Evolutionary conservation across 2,329 filamentous ascomycete species (phyloP), one percentile per base, ranked within the genome.

Genomic region (Aureobasidium sp.): DNA sequence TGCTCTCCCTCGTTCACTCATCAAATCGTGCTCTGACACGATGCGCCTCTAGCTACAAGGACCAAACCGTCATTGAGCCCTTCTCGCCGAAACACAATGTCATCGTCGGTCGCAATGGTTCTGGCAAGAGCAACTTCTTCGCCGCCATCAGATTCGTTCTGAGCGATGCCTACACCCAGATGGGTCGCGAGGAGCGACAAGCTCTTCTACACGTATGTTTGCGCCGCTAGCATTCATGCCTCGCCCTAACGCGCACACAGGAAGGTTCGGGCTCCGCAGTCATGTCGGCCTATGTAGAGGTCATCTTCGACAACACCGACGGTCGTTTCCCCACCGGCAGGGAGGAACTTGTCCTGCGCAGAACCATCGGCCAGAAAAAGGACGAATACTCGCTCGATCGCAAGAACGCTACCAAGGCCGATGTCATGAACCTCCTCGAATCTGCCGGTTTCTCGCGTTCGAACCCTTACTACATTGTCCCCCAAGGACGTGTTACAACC

Each of bases 101-200:
- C 68, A 96, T 99, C 70, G 94, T 99, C 71, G 94, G 94, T 68
- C 93, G 94, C 80, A 99, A 99, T 86, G 94, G 94, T 68, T 97
- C 94, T 2, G 94, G 94, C 72, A 99, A 99, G 83, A 97, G 91
- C 76, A 99, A 99, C 79, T 99, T 99, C 84, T 99, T 99, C 77
- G 93, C 94, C 57, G 94, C 94, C 48, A 97, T 99, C 76, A 91
- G 94, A 63, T 99, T 99, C 78, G 95, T 97, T 49, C 87, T 99
- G 65, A 94, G 92, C 77, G 94, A 99, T 85, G 91, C 91, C 67
- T 99, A 99, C 77, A 95, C 90, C 48, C 90, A 95, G 75, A 90
- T 99, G 85, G 90, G 89, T 66, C 89, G 93, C 69, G 94, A 99
- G 74, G 93, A 99, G 80, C 90, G 94, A 64, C 91, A 96, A 76